Evolutionary conservation across 2,329 filamentous ascomycete species (phyloP), one percentile per base, ranked within the genome.

Genomic region (Ophiognomonia clavigignenti-juglandacearum): DNA sequence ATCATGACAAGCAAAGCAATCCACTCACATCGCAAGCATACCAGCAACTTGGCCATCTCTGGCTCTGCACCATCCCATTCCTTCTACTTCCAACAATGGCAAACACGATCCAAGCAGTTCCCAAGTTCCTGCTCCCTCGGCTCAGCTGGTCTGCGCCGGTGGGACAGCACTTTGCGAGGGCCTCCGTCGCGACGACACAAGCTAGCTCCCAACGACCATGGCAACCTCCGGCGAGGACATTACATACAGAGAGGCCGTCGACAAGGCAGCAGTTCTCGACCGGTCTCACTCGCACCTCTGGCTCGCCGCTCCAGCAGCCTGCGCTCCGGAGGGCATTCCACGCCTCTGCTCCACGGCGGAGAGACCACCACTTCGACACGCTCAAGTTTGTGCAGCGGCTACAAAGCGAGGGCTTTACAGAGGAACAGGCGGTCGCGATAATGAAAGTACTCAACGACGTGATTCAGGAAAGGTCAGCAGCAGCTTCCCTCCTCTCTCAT

Each of bases 401-500:
- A 34, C 84, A 92, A 65, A 81, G 81, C 56, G 93, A 98, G 64
- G 93, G 93, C 0, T 96, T 97, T 65, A 96, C 89, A 20, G 92
- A 97, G 66, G 86, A 91, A 57, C 93, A 98, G 68, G 85, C 91
- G 3, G 90, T 89, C 22, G 92, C 93, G n/a, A 93, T 96, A 86
- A 97, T 98, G 93, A 88, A 88, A 64, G 88, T 97, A 6, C 74
- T 98, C 32, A 91, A 90, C 67, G 91, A 97, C 65, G 92, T 97
- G 9, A 96, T 98, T 55, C 88, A 97, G 65, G 93, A 98, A 70
- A 95, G 85, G 83, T 85, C 20, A 61, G 31, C 6, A 8, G n/a
- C 24, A 47, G 23, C 11, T 14, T 14, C 32, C 27, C 19, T 23
- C n/a, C 18, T 35, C 39, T 16, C n/a, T n/a, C n/a, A n/a, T 13